These are phyloP conservation scores for Phylloporus arenicola DNA, from an alignment of 768 basidiomycete species.

Conservation along the genomic window DNA sequence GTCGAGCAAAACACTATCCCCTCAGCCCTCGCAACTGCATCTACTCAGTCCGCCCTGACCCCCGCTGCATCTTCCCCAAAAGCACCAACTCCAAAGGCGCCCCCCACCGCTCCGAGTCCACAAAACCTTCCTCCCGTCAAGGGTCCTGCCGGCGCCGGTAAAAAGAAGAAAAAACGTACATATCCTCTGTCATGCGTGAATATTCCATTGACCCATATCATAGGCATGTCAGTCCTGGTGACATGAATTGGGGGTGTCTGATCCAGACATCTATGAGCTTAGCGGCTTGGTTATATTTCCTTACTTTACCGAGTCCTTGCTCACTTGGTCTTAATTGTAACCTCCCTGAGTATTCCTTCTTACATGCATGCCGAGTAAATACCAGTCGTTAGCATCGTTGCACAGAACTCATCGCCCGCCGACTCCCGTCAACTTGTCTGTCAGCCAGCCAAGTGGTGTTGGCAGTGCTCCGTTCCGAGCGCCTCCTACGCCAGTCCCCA, in stretches of 20 bases:
- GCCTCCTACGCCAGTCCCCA: constrained; percentile 59
- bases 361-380: constrained; percentile 1
- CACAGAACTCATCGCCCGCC: constrained; percentile 38
- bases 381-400: not conserved
- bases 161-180: constrained; percentile 77
- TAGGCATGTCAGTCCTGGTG: constrained; percentile 24
- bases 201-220: constrained; percentile 2
- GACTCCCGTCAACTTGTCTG: constrained; percentile 65
- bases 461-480: constrained; percentile 57
- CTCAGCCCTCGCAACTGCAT: constrained; percentile 20
- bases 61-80: constrained; percentile 33
- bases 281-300: not conserved
- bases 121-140: constrained; percentile 44
- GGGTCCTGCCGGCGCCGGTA: constrained; percentile 47
- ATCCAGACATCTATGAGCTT: not conserved
- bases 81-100: constrained; percentile 28
- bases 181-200: not conserved
- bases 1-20: constrained; percentile 23
- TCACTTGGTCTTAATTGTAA: not conserved
- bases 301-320: not conserved
- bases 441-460: constrained; percentile 76
- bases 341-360: not conserved
- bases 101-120: constrained; percentile 33
- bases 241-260: constrained; percentile 10
- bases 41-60: constrained; percentile 26